A percentile compares a stretch with the other conserved stretches of the same genome.
Conservation (phyloP, 805 yeast species). For the Torulaspora gathmanii region DNA sequence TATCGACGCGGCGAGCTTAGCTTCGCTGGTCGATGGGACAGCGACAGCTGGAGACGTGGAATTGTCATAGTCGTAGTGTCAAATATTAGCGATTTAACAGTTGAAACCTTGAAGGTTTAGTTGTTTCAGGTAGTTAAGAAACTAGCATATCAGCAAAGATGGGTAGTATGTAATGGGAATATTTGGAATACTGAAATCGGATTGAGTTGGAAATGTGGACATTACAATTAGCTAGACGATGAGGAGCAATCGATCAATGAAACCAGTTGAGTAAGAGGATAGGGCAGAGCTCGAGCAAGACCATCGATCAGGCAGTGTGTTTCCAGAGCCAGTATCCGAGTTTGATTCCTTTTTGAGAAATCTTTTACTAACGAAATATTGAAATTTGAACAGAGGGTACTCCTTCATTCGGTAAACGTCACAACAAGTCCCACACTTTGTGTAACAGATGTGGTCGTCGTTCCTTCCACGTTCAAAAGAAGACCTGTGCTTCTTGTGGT, state of each 20-base stretch:
- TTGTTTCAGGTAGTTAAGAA: slow-evolving; percentile 6
- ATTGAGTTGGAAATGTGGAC: neutral
- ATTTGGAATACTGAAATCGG: neutral
- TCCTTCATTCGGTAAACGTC: slow-evolving; percentile 99
- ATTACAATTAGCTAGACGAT: neutral
- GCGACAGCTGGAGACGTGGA: slow-evolving; percentile 1
- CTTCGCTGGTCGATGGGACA: neutral
- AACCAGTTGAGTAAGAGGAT: neutral
- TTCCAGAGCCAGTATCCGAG: neutral
- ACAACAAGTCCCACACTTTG: slow-evolving; percentile 98
- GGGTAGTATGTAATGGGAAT: slow-evolving; percentile 60
- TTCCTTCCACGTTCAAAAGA: slow-evolving; percentile 98
- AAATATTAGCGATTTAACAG: neutral
- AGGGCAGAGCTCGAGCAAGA: neutral
- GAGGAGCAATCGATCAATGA: neutral
- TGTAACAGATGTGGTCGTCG: slow-evolving; percentile 99
- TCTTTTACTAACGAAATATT: slow-evolving; percentile 35
- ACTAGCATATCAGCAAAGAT: slow-evolving; percentile 46
- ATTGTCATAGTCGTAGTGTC: slow-evolving; percentile 1
- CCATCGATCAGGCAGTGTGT: neutral
- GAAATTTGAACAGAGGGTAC: slow-evolving; percentile 76
- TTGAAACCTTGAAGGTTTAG: neutral
- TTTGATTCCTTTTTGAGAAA: too few species aligned
- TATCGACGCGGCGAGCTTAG: neutral
- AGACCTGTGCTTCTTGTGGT: slow-evolving; percentile 98